Base-by-base conservation (phyloP, 2,329 filamentous ascomycete genomes). In the Colletotrichum siamense region DNA sequence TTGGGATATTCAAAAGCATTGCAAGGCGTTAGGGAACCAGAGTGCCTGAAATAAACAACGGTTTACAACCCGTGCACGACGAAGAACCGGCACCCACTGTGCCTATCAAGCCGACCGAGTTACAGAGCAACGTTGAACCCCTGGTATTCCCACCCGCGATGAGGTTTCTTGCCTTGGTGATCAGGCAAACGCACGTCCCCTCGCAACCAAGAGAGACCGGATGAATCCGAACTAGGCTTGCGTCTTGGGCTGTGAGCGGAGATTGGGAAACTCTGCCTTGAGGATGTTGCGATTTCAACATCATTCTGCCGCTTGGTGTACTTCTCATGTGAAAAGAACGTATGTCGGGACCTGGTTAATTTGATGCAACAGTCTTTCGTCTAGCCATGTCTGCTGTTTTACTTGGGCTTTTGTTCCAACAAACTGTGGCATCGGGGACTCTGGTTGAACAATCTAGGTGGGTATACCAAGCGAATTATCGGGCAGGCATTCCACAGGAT, bases 1-100 rank as follows among this genome's bases (percentile, higher is more conserved):
- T 68, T 34, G 67, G 36, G 49, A 30, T 69, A 49, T 72, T 64
- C 24, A 34, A 44, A 63, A 71, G 79, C 78, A 79, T 79, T 77
- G 79, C 79, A 79, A 59, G 79, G 79, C 77, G 79, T 80, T 80
- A 61, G 74, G 74, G 24, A 44, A 30, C 16, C 24, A 34, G 44
- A 26, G 36, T n/a, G 44, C 22, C 26, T 57, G 63, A 76, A 61
- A 61, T 26, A 34, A 32, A 55, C 18, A 36, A 22, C 44, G 62
- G 32, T 64, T 13, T 28, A 32, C 10, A 30, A 30, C 68, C 26
- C n/a, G 34, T 44, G 18, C n/a, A 36, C 15, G 44, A 28, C 13
- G 24, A n/a, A 55, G 22, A 57, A 59, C 28, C 22, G 49, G 34
- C 34, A 15, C 57, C 52, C 55, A 44, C n/a, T 16, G 8, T 39